Percentiles rank a stretch among this genome's conserved stretches.
Evolutionary conservation across 352 stramenopile genomes (phyloP).

Genomic region (Pythium brassicae): DNA sequence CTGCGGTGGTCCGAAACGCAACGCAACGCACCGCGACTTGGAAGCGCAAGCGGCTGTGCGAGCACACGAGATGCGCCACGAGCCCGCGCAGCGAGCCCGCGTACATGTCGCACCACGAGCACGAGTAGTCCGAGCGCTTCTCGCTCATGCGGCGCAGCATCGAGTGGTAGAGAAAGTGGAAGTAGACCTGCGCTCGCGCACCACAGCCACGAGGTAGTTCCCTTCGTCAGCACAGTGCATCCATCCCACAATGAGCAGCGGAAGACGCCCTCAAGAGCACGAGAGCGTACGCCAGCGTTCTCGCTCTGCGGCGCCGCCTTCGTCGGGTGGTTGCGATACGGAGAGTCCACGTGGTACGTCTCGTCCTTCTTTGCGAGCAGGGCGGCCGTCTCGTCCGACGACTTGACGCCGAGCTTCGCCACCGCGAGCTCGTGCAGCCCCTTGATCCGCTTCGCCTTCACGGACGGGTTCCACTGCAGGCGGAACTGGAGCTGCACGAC

Average conservation of each 20-base stretch:
- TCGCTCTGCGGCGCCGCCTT: slow-evolving; percentile 10
- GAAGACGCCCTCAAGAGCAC: neutral
- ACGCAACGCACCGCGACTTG: slow-evolving; percentile 46
- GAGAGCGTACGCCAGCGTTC: slow-evolving; percentile 9
- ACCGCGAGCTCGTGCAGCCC: slow-evolving; percentile 15
- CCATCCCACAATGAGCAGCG: neutral
- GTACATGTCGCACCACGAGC: slow-evolving; percentile 82
- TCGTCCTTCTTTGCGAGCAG: slow-evolving; percentile 1
- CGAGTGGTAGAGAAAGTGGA: slow-evolving; percentile 80
- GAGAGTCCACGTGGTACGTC: slow-evolving; percentile 13
- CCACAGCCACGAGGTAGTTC: neutral
- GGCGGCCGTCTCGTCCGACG: neutral
- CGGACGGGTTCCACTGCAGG: slow-evolving; percentile 11
- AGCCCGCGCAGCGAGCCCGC: slow-evolving; percentile 66
- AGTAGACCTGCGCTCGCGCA: slow-evolving; percentile 54
- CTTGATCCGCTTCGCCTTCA: slow-evolving; percentile 20
- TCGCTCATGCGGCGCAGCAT: slow-evolving; percentile 79
- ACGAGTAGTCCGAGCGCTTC: slow-evolving; percentile 78
- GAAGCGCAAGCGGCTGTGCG: slow-evolving; percentile 76
- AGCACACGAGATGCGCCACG: slow-evolving; percentile 70
- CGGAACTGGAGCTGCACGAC: slow-evolving; percentile 20
- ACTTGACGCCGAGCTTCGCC: slow-evolving; percentile 13
- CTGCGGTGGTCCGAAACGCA: too few species aligned
- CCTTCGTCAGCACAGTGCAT: neutral
- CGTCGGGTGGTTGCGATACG: slow-evolving; percentile 11